A percentile compares a stretch with the other conserved stretches of the same genome.
Conservation (phyloP, 176 grass and related monocot genomes). For the Secale cereale region DNA sequence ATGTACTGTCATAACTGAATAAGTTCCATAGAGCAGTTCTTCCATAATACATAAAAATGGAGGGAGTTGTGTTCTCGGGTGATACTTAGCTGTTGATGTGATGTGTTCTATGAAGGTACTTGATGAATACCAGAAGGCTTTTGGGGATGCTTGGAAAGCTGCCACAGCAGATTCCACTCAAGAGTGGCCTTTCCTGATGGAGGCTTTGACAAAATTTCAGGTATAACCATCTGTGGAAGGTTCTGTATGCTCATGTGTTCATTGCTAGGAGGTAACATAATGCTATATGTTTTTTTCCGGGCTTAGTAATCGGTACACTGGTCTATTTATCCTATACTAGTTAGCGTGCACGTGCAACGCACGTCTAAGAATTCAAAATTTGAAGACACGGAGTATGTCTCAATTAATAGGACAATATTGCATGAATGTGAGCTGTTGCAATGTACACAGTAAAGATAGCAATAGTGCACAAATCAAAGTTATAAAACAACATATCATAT, state of each 20-base stretch:
- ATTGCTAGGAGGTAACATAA: not conserved
- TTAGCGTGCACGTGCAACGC: too few relatives aligned
- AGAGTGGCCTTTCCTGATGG: constrained; percentile 76
- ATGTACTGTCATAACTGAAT: not conserved
- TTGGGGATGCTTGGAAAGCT: constrained; percentile 79
- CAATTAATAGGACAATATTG: too few relatives aligned
- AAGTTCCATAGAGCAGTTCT: not conserved
- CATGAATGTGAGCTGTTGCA: too few relatives aligned
- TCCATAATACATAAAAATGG: too few relatives aligned
- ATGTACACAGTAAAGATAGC: too few relatives aligned
- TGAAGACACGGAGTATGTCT: too few relatives aligned
- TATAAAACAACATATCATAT: too few relatives aligned
- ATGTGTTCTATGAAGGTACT: constrained; percentile 63
- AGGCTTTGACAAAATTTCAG: constrained; percentile 96
- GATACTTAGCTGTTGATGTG: not conserved
- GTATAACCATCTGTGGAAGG: constrained; percentile 25
- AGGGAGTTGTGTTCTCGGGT: not conserved
- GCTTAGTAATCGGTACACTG: not conserved
- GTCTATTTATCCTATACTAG: not conserved
- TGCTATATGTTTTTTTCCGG: not conserved
- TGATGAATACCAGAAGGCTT: constrained; percentile 98
- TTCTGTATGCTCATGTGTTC: not conserved
- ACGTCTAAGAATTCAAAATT: too few relatives aligned
- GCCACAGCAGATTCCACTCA: constrained; percentile 60
- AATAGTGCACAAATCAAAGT: too few relatives aligned